A percentile compares a stretch with the other conserved stretches of the same genome.
These are phyloP conservation scores for Misopates orontium DNA, from an alignment of 257 asterid species.

Conservation along the genomic window DNA sequence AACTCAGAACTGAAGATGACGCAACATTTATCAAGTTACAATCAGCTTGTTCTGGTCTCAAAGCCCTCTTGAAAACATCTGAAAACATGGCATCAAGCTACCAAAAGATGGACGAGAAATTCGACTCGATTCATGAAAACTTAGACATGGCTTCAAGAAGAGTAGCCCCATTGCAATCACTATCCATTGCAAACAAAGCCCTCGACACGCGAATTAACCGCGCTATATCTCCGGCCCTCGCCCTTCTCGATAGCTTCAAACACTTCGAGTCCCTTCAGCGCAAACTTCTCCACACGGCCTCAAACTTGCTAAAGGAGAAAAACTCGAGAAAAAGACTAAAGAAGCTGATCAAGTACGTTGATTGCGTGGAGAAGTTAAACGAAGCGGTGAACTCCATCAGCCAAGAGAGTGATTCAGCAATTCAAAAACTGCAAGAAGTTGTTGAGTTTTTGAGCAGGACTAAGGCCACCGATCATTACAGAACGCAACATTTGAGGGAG, in stretches of 20 bases:
- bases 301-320: conserved; percentile 41
- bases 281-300: conserved; percentile 48
- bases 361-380: conserved; percentile 49
- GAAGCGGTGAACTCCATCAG: conserved; percentile 48
- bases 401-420: conserved; percentile 61
- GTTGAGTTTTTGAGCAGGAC: conserved; percentile 91
- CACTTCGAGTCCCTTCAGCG: conserved; percentile 59
- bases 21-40: conserved; percentile 35
- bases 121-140: conserved; percentile 39
- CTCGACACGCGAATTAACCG: conserved; percentile 72
- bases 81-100: conserved; percentile 36
- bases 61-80: conserved; percentile 46
- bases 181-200: conserved; percentile 73
- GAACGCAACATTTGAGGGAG: conserved; percentile 60
- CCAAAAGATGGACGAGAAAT: conserved; percentile 39
- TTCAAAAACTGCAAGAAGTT: conserved; percentile 79
- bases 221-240: conserved; percentile 65
- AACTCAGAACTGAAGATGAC: conserved; percentile 41
- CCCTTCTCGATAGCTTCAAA: conserved; percentile 69
- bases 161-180: conserved; percentile 68
- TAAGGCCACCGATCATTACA: conserved; percentile 67
- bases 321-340: conserved; percentile 39
- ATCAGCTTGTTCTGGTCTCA: conserved; percentile 47
- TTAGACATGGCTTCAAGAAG: conserved; percentile 46
- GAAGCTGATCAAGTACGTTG: conserved; percentile 58